Conservation (phyloP, 177 flowering plant genomes). For the Vitis hybrid region DNA sequence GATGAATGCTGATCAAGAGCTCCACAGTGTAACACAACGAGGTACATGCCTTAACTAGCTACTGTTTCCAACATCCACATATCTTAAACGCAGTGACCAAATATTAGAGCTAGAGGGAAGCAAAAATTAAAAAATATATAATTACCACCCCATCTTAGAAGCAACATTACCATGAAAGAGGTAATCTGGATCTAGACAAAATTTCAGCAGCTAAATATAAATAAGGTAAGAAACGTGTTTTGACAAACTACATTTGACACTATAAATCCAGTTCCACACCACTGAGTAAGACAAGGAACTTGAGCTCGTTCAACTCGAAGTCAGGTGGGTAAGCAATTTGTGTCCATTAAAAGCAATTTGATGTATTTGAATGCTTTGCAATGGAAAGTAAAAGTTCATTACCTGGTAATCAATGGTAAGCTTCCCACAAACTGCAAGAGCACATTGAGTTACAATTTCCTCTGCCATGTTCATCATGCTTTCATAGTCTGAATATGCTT, state of each 20-base stretch:
- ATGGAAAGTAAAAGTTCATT: not conserved
- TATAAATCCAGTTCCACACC: too few relatives aligned
- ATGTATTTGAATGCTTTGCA: not conserved
- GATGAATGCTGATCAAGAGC: not conserved
- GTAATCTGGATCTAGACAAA: not conserved
- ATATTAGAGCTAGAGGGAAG: not conserved
- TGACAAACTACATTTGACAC: too few relatives aligned
- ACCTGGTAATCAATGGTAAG: conserved; percentile 95
- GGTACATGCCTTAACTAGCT: too few relatives aligned
- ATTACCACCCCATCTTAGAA: not conserved
- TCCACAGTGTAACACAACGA: not conserved
- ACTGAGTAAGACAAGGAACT: too few relatives aligned
- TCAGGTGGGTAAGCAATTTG: too few relatives aligned
- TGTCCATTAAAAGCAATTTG: not conserved
- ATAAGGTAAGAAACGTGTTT: too few relatives aligned
- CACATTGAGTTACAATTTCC: conserved; percentile 79
- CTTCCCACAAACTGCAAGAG: conserved; percentile 83
- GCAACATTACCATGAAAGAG: not conserved
- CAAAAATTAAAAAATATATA: not conserved
- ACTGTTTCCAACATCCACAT: not conserved
- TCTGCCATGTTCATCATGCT: conserved; percentile 97
- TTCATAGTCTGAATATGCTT: conserved; percentile 95
- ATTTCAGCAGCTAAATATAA: not conserved
- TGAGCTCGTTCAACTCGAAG: too few relatives aligned
- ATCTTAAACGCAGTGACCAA: not conserved